These are phyloP conservation scores for Tolypocladium capitatum DNA, from an alignment of 2,329 filamentous ascomycete genomes.

Conservation along the genomic window DNA sequence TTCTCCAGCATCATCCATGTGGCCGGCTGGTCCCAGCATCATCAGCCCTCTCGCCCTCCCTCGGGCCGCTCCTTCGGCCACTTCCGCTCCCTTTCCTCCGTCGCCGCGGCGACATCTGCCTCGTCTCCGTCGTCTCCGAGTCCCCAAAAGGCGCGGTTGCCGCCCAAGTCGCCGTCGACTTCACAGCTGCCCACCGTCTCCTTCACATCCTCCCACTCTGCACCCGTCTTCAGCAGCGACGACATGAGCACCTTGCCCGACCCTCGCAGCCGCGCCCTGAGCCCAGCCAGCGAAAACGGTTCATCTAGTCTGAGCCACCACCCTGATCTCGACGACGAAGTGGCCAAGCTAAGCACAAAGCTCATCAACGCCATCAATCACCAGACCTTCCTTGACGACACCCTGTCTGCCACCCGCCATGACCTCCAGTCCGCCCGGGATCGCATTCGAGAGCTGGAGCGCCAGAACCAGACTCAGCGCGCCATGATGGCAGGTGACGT, in stretches of 20 bases:
- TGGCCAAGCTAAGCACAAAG: conserved; percentile 85
- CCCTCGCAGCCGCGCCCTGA: conserved; percentile 40
- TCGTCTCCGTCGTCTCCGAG: conserved; percentile 18
- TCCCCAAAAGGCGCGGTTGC: conserved; percentile 18
- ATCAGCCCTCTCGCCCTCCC: conserved; percentile 13
- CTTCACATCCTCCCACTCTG: conserved; percentile 21
- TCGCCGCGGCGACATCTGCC: conserved; percentile 26
- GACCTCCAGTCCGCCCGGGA: conserved; percentile 65
- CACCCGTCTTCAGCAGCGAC: conserved; percentile 34
- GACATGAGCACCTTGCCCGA: conserved; percentile 59
- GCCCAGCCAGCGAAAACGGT: conserved; percentile 25
- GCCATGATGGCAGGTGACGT: conserved; percentile 61
- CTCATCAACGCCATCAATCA: conserved; percentile 96
- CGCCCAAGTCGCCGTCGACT: conserved; percentile 22
- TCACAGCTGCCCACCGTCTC: conserved; percentile 26
- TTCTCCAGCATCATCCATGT: conserved; percentile 37
- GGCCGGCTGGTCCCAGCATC: conserved; percentile 37
- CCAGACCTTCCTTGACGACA: conserved; percentile 84
- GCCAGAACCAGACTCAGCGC: conserved; percentile 50
- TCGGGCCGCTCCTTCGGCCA: conserved; percentile 30
- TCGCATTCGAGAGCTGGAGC: conserved; percentile 55
- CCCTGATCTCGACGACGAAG: conserved; percentile 54
- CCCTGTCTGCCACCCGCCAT: conserved; percentile 65
- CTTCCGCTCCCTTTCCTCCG: conserved; percentile 39
- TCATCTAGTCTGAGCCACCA: conserved; percentile 27